Evolutionary conservation across 345 rosid species (phyloP).

Genomic region (Adansonia digitata): DNA sequence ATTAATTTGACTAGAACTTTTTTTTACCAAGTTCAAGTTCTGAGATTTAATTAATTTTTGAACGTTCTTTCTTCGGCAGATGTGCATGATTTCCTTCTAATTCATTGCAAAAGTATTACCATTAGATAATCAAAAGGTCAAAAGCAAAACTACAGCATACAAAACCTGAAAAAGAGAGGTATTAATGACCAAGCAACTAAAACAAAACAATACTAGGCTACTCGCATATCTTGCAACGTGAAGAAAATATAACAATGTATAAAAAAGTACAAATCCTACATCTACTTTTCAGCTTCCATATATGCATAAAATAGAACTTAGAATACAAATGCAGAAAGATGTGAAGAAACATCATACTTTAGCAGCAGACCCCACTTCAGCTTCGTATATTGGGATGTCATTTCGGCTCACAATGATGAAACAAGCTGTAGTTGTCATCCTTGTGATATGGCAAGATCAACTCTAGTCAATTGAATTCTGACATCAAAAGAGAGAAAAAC

Average conservation of each 20-base stretch:
- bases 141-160: not conserved
- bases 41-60: not conserved
- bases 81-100: too few species aligned
- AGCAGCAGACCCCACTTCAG: slow-evolving; percentile 88
- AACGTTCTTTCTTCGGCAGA: not conserved
- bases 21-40: not conserved
- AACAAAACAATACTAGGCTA: not conserved
- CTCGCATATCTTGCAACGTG: not conserved
- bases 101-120: too few species aligned
- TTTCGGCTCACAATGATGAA: slow-evolving; percentile 85
- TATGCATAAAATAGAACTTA: not conserved
- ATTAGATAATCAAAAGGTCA: not conserved
- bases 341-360: slow-evolving; percentile 40
- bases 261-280: not conserved
- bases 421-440: slow-evolving; percentile 85
- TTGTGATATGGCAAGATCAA: not conserved
- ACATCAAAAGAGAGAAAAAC: not conserved
- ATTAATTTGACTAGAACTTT: not conserved
- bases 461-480: not conserved
- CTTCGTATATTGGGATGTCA: slow-evolving; percentile 94
- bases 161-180: not conserved
- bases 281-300: not conserved
- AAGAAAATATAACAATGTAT: not conserved
- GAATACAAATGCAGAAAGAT: not conserved
- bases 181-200: not conserved